These are phyloP conservation scores for Halophytophthora batemanensis DNA, from an alignment of 352 stramenopile genomes.

Conservation along the genomic window DNA sequence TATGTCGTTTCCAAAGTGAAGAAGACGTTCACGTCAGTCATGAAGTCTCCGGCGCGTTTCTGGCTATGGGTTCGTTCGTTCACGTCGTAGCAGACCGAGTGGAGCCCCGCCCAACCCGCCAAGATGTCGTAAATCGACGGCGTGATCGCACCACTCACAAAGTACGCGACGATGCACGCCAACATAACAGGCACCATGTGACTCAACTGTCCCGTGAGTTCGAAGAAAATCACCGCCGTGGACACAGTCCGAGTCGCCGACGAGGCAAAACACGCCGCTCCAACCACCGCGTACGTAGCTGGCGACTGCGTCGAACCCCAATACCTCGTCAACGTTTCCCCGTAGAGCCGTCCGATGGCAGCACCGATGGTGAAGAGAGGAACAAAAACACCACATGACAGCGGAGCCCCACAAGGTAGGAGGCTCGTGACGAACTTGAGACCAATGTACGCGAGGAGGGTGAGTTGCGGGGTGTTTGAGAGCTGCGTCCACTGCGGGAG, in stretches of 20 bases:
- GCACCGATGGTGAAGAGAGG: constrained; percentile 72
- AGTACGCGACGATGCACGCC: constrained; percentile 77
- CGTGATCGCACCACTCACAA: constrained; percentile 73
- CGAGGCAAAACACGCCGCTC: constrained; percentile 82
- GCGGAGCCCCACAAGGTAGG: constrained; percentile 48
- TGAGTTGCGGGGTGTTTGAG: constrained; percentile 45
- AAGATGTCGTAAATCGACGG: constrained; percentile 87
- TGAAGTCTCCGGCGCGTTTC: constrained; percentile 62
- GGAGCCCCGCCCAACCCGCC: constrained; percentile 73
- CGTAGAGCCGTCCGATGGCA: constrained; percentile 57
- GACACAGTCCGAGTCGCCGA: constrained; percentile 87
- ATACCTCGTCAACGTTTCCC: constrained; percentile 64
- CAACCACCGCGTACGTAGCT: constrained; percentile 84
- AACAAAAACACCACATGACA: constrained; percentile 73
- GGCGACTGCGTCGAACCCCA: constrained; percentile 57
- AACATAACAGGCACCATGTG: constrained; percentile 74
- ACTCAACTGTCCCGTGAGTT: constrained; percentile 67
- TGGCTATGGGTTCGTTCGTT: constrained; percentile 72
- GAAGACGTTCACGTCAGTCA: constrained; percentile 50
- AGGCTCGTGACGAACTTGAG: constrained; percentile 70
- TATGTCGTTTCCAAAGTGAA: constrained; percentile 80
- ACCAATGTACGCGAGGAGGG: constrained; percentile 60
- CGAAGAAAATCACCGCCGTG: constrained; percentile 77
- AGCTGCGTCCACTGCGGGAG: constrained; percentile 50
- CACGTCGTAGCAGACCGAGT: constrained; percentile 81